Evolutionary conservation across 202 grass and related monocot species (phyloP).

Genomic region (Brachypodium distachyon): DNA sequence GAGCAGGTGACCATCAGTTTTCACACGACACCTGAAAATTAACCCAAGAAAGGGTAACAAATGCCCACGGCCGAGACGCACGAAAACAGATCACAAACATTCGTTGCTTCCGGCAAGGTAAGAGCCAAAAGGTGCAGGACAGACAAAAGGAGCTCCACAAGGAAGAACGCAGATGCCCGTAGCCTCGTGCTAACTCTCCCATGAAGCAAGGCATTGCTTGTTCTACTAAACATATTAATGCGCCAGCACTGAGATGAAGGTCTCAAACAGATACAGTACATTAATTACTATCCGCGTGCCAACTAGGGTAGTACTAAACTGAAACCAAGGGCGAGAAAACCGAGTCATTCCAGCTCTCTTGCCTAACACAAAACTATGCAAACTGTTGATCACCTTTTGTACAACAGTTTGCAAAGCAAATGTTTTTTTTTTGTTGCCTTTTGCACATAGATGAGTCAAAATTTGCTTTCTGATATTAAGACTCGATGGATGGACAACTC

Average conservation of each 20-base stretch:
- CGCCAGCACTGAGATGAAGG: no score
- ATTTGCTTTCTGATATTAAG: neutral
- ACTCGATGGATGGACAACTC: neutral
- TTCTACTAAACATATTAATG: neutral
- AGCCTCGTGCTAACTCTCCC: neutral
- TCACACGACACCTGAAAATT: neutral
- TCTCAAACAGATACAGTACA: neutral
- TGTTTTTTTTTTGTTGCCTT: neutral
- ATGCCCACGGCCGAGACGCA: neutral
- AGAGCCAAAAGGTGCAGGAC: neutral
- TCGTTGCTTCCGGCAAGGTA: neutral
- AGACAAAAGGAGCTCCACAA: neutral
- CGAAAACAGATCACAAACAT: conserved; percentile 12
- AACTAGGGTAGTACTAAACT: neutral
- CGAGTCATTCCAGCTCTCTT: neutral
- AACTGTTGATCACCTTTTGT: neutral
- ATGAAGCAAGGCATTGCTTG: conserved; percentile 30
- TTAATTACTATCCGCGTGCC: neutral
- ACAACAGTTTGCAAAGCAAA: neutral
- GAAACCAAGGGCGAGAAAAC: neutral
- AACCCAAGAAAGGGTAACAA: neutral
- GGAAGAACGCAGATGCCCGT: conserved; percentile 15
- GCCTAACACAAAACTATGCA: neutral
- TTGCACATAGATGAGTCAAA: neutral
- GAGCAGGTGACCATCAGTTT: neutral